Conservation (phyloP, 2,329 filamentous ascomycete species). For the Monosporascus sp. region DNA sequence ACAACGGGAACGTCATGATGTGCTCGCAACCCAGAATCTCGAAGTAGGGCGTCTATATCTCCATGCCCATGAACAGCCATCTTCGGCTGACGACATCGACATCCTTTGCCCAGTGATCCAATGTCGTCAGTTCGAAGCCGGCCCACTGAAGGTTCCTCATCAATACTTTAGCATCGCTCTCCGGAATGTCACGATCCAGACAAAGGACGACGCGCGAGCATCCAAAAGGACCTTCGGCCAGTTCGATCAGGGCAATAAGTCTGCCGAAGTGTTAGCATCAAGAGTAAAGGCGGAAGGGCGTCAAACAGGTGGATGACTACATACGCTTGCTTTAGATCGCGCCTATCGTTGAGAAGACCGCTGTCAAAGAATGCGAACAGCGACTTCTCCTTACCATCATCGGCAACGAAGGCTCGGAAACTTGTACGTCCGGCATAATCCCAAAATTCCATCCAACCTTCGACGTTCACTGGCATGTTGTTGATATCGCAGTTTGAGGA, state of each 20-base stretch:
- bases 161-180: slow-evolving; percentile 58
- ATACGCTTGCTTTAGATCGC: slow-evolving; percentile 83
- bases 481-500: slow-evolving; percentile 18
- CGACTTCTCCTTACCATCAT: slow-evolving; percentile 63
- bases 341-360: slow-evolving; percentile 51
- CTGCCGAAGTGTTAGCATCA: slow-evolving; percentile 39
- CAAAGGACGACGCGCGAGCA: slow-evolving; percentile 77
- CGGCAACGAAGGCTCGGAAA: slow-evolving; percentile 80
- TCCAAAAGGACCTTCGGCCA: slow-evolving; percentile 69
- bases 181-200: slow-evolving; percentile 65
- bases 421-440: slow-evolving; percentile 80
- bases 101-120: slow-evolving; percentile 67
- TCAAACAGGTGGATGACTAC: slow-evolving; percentile 26
- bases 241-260: slow-evolving; percentile 84
- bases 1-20: neutral
- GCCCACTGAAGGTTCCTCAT: slow-evolving; percentile 88
- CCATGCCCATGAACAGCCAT: slow-evolving; percentile 88
- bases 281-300: slow-evolving; percentile 3
- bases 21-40: slow-evolving; percentile 2
- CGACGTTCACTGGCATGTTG: slow-evolving; percentile 32
- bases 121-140: slow-evolving; percentile 76
- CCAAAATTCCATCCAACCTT: slow-evolving; percentile 71
- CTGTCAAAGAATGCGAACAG: slow-evolving; percentile 85
- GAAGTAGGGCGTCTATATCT: slow-evolving; percentile 47
- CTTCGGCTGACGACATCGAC: slow-evolving; percentile 64